Evolutionary conservation across 257 asterid species (phyloP).

Genomic region (Nicotiana attenuata): DNA sequence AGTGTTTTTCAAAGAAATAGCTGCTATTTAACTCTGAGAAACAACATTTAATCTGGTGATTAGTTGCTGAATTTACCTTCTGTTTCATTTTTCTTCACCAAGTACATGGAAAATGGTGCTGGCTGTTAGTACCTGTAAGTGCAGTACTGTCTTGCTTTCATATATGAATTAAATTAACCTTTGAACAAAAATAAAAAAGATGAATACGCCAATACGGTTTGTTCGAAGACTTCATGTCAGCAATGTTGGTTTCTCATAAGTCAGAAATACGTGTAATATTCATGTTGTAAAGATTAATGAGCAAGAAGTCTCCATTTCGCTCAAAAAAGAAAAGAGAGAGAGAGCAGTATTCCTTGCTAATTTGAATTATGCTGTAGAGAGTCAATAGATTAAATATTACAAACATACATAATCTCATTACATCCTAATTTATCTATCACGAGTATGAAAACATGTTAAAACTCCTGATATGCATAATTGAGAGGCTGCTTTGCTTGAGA

Average conservation of each 20-base stretch:
- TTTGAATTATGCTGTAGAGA: slow-evolving; percentile 2
- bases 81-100: neutral
- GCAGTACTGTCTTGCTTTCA: neutral
- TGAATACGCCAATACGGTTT: neutral
- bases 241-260: neutral
- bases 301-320: neutral
- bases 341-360: neutral
- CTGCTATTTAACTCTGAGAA: neutral
- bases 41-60: neutral
- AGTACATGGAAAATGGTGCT: neutral
- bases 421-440: neutral
- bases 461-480: neutral
- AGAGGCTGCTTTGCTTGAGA: neutral
- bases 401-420: neutral
- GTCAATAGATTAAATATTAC: neutral
- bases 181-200: neutral
- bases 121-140: neutral
- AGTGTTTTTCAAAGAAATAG: neutral
- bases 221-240: neutral
- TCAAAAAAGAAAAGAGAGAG: neutral
- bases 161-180: neutral
- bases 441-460: neutral
- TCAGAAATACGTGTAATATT: neutral
- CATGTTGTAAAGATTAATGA: neutral
- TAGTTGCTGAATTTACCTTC: neutral